phyloP scores from a whole-genome alignment of 2,329 filamentous ascomycete genomes.

The Tolypocladium nubicola region DNA sequence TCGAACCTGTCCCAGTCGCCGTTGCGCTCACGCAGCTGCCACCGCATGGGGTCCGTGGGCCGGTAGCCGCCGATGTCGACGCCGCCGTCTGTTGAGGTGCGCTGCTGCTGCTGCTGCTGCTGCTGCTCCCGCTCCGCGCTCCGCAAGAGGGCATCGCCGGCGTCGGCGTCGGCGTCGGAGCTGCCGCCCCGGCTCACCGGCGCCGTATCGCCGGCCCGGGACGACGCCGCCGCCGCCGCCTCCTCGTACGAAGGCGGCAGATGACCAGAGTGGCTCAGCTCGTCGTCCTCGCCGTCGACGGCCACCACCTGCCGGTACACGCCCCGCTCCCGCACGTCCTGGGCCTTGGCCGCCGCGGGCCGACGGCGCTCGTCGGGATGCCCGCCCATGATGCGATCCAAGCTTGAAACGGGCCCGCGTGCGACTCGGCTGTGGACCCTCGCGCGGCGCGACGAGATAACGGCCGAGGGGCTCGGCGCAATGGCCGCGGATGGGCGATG shows the following conservation, averaged over 20 bases:
- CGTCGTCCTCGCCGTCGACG: neutral
- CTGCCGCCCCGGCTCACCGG: neutral
- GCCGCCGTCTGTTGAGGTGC: neutral
- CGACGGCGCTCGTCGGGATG: neutral
- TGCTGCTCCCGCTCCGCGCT: neutral
- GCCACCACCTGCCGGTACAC: slow-evolving; percentile 1
- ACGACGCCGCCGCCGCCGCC: neutral
- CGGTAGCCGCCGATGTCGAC: slow-evolving; percentile 1
- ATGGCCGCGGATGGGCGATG: neutral
- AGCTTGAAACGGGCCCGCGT: neutral
- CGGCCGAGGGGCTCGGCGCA: neutral
- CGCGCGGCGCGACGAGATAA: neutral
- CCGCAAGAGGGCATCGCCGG: neutral
- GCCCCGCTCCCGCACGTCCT: neutral
- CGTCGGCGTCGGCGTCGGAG: neutral
- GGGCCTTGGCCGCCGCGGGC: neutral
- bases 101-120: neutral
- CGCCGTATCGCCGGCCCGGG: neutral
- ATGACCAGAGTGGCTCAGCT: neutral
- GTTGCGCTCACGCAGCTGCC: slow-evolving; percentile 4
- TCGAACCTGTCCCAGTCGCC: slow-evolving; percentile 5
- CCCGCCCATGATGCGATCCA: neutral
- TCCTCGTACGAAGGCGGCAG: slow-evolving; percentile 2
- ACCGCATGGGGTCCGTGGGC: slow-evolving; percentile 2
- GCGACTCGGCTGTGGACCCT: neutral